Evolutionary conservation across 2,329 filamentous ascomycete genomes (phyloP).

Genomic region (Zymoseptoria ardabiliae): DNA sequence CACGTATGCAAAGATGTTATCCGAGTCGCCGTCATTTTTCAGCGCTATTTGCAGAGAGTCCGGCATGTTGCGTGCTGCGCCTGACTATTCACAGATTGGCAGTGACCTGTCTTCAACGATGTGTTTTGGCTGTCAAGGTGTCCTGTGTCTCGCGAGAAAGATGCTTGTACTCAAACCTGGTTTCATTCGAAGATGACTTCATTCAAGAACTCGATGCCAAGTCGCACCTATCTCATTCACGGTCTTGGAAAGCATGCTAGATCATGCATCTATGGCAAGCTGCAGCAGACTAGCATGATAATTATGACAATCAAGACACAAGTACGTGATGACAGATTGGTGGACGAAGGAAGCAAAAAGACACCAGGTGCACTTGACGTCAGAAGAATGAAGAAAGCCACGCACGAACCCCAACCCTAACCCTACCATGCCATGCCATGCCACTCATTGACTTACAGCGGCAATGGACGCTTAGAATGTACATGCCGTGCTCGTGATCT

Average conservation of each 20-base stretch:
- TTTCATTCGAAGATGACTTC: not conserved
- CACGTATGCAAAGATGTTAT: slow-evolving; percentile 30
- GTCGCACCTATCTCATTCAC: not conserved
- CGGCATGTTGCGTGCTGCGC: slow-evolving; percentile 25
- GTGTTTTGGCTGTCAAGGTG: too few species aligned
- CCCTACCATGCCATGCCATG: not conserved
- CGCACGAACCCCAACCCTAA: not conserved
- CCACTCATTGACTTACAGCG: too few species aligned
- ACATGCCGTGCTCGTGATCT: not conserved
- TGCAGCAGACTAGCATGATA: not conserved
- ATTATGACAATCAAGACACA: not conserved
- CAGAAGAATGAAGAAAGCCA: not conserved
- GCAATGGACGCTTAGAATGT: not conserved
- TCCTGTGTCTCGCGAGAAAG: not conserved
- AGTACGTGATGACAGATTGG: not conserved
- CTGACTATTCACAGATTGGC: too few species aligned
- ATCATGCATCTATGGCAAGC: not conserved
- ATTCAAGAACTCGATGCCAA: not conserved
- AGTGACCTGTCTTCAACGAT: too few species aligned
- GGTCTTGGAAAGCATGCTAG: not conserved
- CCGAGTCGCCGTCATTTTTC: slow-evolving; percentile 28
- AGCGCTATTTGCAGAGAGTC: slow-evolving; percentile 29
- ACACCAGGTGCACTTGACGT: not conserved
- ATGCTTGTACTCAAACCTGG: not conserved
- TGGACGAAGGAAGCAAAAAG: not conserved